Evolutionary conservation across 164 flowering plant species (phyloP).

Genomic region (Saururus chinensis): DNA sequence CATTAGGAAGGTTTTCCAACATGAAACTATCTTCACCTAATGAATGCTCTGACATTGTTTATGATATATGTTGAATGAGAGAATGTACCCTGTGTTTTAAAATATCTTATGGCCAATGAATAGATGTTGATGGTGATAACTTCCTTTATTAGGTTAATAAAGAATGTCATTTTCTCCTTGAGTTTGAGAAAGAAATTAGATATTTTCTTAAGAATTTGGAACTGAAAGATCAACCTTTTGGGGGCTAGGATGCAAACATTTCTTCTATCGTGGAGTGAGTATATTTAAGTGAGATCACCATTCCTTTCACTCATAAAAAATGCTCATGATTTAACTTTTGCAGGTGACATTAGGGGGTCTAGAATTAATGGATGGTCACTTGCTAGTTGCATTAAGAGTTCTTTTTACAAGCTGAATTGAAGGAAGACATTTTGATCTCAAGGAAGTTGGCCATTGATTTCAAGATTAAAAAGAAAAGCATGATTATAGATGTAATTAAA

Average conservation of each 20-base stretch:
- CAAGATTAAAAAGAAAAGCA: constrained; percentile 77
- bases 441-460: constrained; percentile 52
- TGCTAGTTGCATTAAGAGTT: constrained; percentile 79
- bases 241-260: constrained; percentile 66
- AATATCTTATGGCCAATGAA: no score
- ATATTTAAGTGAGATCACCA: no score
- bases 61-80: no score
- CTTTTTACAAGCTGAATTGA: constrained; percentile 43
- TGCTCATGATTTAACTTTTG: background rate
- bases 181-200: constrained; percentile 61
- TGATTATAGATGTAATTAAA: constrained; percentile 64
- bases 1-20: no score
- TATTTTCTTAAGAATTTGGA: constrained; percentile 30
- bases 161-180: constrained; percentile 88
- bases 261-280: constrained; percentile 74
- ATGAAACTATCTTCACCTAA: no score
- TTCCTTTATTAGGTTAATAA: constrained; percentile 64
- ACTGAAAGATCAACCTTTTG: constrained; percentile 59
- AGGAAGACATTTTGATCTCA: constrained; percentile 30
- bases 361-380: constrained; percentile 69
- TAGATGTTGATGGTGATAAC: background rate
- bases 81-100: no score
- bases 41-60: no score
- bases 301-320: no score
- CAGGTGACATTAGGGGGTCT: constrained; percentile 81